Evolutionary conservation across 192 early-diverging fungal genomes (phyloP).

Genomic region (Coemansia sp.): DNA sequence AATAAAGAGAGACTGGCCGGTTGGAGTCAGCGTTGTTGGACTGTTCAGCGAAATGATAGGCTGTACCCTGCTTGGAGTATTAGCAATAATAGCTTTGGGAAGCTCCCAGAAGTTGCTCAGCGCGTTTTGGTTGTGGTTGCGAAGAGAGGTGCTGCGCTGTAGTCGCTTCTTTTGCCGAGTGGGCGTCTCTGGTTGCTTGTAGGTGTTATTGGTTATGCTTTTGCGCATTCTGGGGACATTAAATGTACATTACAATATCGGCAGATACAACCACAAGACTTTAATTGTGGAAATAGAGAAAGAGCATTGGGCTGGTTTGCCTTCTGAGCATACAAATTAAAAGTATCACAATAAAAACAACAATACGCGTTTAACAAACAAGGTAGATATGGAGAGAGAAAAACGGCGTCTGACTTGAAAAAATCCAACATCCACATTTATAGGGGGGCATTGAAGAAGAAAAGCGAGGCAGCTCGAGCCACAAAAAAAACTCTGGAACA

Average conservation of each 20-base stretch:
- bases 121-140: conserved; percentile 6
- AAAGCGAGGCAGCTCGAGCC: too few species aligned
- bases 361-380: too few species aligned
- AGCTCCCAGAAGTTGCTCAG: conserved; percentile 20
- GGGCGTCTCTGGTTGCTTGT: neutral
- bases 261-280: neutral
- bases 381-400: too few species aligned
- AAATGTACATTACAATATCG: neutral
- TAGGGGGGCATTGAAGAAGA: too few species aligned
- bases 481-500: too few species aligned
- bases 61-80: conserved; percentile 11
- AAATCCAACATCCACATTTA: too few species aligned
- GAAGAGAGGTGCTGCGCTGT: conserved; percentile 1
- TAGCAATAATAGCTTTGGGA: neutral
- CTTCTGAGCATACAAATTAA: too few species aligned
- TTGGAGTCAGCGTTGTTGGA: neutral
- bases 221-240: conserved; percentile 10
- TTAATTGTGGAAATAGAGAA: too few species aligned
- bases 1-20: neutral
- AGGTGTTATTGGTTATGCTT: neutral
- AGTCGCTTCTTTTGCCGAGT: neutral
- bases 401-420: too few species aligned
- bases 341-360: too few species aligned
- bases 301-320: too few species aligned
- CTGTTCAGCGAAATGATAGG: neutral